Evolutionary conservation across 306 rosid species (phyloP).

Genomic region (Fragaria ananassa): DNA sequence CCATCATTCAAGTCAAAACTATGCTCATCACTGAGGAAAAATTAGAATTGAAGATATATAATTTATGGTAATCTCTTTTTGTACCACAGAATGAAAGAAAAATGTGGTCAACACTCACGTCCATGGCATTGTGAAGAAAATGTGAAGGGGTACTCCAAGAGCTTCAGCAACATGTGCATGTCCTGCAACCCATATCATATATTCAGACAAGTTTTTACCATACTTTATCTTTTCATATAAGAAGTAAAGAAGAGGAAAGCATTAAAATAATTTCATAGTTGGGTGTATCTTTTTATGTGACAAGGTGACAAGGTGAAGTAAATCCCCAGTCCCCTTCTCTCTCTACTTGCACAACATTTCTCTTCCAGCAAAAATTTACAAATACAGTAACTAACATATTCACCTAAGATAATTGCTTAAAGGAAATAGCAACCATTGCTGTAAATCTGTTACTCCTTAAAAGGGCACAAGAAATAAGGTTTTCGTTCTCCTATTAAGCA

Average conservation of each 20-base stretch:
- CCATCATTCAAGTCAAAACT: neutral
- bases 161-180: slow-evolving; percentile 94
- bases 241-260: neutral
- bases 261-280: neutral
- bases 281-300: neutral
- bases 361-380: neutral
- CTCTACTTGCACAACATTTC: neutral
- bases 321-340: neutral
- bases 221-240: neutral
- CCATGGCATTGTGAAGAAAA: slow-evolving; percentile 99
- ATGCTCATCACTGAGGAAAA: neutral
- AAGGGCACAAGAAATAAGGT: neutral
- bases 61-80: neutral
- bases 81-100: neutral
- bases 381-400: neutral
- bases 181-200: slow-evolving; percentile 54
- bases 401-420: neutral
- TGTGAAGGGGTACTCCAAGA: slow-evolving; percentile 91
- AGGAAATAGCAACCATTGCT: neutral
- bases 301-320: neutral
- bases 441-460: neutral
- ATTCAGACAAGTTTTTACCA: slow-evolving; percentile 8
- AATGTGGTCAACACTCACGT: slow-evolving; percentile 65
- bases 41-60: neutral
- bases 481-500: neutral